Conservation (phyloP, 345 rosid species). For the Syzygium aqueum region DNA sequence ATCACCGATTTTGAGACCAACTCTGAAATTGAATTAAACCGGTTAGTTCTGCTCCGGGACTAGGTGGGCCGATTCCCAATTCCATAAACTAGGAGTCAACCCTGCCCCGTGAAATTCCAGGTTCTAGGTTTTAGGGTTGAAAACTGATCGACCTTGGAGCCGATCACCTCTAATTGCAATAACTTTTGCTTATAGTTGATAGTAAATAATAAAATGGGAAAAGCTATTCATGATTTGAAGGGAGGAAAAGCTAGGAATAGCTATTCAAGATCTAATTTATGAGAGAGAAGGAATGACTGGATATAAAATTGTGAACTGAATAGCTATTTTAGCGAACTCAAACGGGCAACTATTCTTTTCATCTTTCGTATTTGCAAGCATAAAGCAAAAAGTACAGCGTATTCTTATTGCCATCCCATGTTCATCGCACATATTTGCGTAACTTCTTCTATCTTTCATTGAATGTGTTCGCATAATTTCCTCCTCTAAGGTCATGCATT, state of each 20-base stretch:
- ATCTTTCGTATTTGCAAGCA: not conserved
- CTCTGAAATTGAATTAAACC: fast-evolving
- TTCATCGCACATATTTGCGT: too few relatives aligned
- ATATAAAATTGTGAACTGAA: too few relatives aligned
- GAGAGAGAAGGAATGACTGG: not conserved
- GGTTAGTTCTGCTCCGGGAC: not conserved
- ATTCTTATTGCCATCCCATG: too few relatives aligned
- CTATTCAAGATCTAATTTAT: not conserved
- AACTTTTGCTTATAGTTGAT: not conserved
- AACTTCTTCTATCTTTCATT: too few relatives aligned
- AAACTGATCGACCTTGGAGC: fast-evolving
- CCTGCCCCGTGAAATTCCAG: fast-evolving
- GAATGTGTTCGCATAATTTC: not conserved
- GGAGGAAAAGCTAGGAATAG: not conserved
- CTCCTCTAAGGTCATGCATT: not conserved
- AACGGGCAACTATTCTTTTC: too few relatives aligned
- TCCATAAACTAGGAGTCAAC: fast-evolving
- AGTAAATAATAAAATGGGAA: not conserved
- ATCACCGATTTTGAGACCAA: not conserved
- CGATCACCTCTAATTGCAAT: fast-evolving
- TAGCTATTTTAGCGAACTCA: too few relatives aligned
- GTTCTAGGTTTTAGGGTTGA: not conserved
- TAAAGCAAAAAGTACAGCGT: not conserved
- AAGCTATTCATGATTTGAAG: not conserved
- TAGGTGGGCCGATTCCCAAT: fast-evolving